These are phyloP conservation scores for Flaveria robusta DNA, from an alignment of 129 eudicot genomes.

Conservation along the genomic window DNA sequence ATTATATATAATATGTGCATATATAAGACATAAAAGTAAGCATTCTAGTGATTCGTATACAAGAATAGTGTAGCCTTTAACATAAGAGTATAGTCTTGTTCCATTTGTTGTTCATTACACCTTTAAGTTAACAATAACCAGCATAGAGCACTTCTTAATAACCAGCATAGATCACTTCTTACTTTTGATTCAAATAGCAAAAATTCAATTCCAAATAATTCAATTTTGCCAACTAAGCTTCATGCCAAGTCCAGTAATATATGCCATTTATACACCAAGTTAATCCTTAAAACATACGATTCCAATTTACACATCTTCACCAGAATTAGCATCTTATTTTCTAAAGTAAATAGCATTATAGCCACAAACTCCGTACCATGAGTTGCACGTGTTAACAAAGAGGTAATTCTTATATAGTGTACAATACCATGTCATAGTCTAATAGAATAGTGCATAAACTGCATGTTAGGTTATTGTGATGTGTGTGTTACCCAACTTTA, in stretches of 20 bases:
- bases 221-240: background rate
- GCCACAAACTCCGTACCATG: background rate
- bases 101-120: conserved; percentile 13
- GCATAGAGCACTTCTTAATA: too few species aligned
- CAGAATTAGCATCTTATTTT: background rate
- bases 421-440: background rate
- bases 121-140: too few species aligned
- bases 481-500: background rate
- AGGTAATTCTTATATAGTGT: background rate
- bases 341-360: background rate
- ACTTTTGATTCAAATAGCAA: background rate
- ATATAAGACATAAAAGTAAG: background rate
- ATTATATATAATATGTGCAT: background rate
- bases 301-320: background rate
- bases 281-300: too few species aligned
- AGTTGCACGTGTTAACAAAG: background rate
- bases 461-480: background rate
- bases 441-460: too few species aligned
- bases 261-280: background rate
- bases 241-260: background rate
- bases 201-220: background rate
- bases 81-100: background rate
- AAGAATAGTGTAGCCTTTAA: background rate
- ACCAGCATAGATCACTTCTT: background rate
- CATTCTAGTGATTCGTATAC: background rate